These are phyloP conservation scores for Jaminaea rosea DNA, from an alignment of 1,284 basidiomycete genomes.

Conservation along the genomic window DNA sequence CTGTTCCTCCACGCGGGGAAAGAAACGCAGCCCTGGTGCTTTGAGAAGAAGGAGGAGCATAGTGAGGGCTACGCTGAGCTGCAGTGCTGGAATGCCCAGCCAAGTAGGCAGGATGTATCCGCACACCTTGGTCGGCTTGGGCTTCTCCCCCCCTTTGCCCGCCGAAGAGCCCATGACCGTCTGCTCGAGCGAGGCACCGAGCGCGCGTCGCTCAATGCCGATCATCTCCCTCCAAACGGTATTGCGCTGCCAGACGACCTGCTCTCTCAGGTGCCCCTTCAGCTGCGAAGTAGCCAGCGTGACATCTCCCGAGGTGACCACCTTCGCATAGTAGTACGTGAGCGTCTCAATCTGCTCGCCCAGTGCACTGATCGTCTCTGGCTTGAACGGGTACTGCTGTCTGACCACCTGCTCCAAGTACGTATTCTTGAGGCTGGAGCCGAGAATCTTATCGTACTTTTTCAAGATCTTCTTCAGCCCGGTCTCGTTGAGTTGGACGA, in stretches of 20 bases:
- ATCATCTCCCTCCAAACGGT: conserved; percentile 99
- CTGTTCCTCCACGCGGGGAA: conserved; percentile 66
- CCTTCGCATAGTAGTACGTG: conserved; percentile 71
- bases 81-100: conserved; percentile 37
- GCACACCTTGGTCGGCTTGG: conserved; percentile 26
- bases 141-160: conserved; percentile 15
- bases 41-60: conserved; percentile 38
- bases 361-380: conserved; percentile 57
- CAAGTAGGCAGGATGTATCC: conserved; percentile 32
- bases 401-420: conserved; percentile 75
- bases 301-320: conserved; percentile 70
- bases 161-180: conserved; percentile 24
- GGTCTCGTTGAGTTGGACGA: conserved; percentile 83
- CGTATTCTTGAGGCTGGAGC: conserved; percentile 70
- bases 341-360: conserved; percentile 59
- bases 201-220: conserved; percentile 60
- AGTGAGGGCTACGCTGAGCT: conserved; percentile 35
- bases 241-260: conserved; percentile 83
- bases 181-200: conserved; percentile 41
- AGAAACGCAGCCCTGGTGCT: conserved; percentile 38
- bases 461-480: conserved; percentile 95
- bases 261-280: conserved; percentile 75
- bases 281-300: conserved; percentile 70
- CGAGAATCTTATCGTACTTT: conserved; percentile 96
- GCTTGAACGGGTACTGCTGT: conserved; percentile 44